Conservation (phyloP, 257 asterid species). For the Penstemon davidsonii region DNA sequence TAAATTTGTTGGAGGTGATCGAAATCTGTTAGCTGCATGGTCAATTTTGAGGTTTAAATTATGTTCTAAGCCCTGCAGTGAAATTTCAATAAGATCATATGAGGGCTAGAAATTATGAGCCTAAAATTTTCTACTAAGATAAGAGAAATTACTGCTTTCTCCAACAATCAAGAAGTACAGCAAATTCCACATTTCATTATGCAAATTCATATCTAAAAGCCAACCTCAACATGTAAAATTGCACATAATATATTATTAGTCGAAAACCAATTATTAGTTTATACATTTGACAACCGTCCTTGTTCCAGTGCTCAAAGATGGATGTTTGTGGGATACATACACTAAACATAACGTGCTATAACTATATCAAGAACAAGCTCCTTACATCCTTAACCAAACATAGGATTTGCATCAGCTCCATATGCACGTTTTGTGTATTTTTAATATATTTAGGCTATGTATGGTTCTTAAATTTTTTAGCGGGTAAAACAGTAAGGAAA, state of each 20-base stretch:
- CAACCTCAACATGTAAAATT: not conserved
- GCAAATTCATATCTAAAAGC: not conserved
- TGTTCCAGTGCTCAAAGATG: conserved; percentile 13
- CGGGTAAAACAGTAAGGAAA: too few species aligned
- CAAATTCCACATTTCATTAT: not conserved
- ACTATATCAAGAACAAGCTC: conserved; percentile 4
- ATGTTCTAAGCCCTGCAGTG: too few species aligned
- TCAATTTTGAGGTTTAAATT: too few species aligned
- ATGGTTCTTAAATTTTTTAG: too few species aligned
- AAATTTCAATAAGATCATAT: not conserved
- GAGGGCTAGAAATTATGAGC: not conserved
- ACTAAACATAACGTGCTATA: not conserved
- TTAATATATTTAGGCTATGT: too few species aligned
- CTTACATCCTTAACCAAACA: conserved; percentile 4
- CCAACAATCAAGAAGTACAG: not conserved
- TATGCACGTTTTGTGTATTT: conserved; percentile 10
- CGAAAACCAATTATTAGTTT: conserved; percentile 8
- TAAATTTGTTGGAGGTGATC: too few species aligned
- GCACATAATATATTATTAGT: not conserved
- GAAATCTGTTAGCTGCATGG: too few species aligned
- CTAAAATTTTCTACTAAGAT: not conserved
- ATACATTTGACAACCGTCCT: conserved; percentile 8
- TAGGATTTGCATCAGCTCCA: not conserved
- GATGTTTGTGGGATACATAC: not conserved
- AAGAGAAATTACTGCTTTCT: too few species aligned